Evolutionary conservation across 305 asterid species (phyloP), one percentile per base, ranked within the genome.

Genomic region (Fraxinus angustifolia): DNA sequence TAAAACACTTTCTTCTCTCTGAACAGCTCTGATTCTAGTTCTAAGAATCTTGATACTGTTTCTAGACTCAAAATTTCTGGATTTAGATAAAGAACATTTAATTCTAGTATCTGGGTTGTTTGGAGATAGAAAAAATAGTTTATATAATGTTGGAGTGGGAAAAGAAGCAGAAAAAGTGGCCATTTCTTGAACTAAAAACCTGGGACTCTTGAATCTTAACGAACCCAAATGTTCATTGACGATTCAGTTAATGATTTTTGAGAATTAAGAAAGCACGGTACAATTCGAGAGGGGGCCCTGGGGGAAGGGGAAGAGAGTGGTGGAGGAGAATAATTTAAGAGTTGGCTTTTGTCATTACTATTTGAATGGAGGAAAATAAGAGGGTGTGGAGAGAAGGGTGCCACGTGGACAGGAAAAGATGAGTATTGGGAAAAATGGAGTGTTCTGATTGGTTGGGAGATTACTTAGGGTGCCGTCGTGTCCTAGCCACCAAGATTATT

Each of bases 1-100:
- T 80, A 88, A 88, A 28, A 78, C 87, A 53, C 76, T 85, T 73
- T 88, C 97, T 45, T 87, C 96, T 73, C 93, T 88, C 82, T 82
- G 84, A 17, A 83, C 86, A 48, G 95, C 92, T 75, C 83, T 83
- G 30, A 90, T 85, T 84, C 89, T 82, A 60, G 75, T 30, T 36
- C 87, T 83, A 35, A 28, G 26, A 87, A 14, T 75, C 85, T 40
- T 83, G 77, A 34, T 6, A 38, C 71, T 21, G 72, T 80, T 14
- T 73, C 76, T 84, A n/a, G 75, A 81, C 60, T 36, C 82, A 81
- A 68, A 67, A 73, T 58, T 48, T 26, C 28, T 60, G 81, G 79
- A 73, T 76, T 85, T 86, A 48, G 38, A 71, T 78, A 79, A 77
- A 17, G 86, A 84, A 79, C 89, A 78, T 36, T 87, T 90, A 87